Evolutionary conservation across 106 monocot genomes (phyloP).

Genomic region (Allium cepa): DNA sequence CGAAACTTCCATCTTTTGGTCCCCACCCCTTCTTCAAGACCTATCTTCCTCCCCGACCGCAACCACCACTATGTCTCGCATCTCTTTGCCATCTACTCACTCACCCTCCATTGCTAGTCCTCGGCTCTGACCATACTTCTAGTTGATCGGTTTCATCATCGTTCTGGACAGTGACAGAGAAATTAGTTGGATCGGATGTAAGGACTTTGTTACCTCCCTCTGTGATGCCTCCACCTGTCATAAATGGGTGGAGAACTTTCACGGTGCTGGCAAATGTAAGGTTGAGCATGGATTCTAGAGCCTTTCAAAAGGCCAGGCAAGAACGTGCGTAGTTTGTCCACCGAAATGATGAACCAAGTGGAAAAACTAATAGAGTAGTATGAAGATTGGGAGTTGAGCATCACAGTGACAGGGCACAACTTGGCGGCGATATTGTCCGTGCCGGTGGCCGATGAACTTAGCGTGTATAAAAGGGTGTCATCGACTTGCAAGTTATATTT

Average conservation of each 20-base stretch:
- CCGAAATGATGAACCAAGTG: constrained; percentile 32
- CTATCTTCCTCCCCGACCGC: constrained; percentile 31
- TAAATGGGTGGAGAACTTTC: constrained; percentile 74
- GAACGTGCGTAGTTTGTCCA: constrained; percentile 27
- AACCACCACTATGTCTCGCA: constrained; percentile 34
- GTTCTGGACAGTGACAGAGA: constrained; percentile 45
- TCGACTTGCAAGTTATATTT: constrained; percentile 12
- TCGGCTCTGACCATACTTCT: constrained; percentile 18
- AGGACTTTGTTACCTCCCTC: constrained; percentile 59
- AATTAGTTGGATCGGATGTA: constrained; percentile 45
- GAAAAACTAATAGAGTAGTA: constrained; percentile 28
- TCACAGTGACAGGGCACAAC: constrained; percentile 75
- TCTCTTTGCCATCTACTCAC: constrained; percentile 75
- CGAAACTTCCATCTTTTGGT: neutral
- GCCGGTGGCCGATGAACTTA: constrained; percentile 41
- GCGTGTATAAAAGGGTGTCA: neutral
- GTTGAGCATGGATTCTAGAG: constrained; percentile 65
- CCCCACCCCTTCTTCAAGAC: constrained; percentile 13
- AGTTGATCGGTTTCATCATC: constrained; percentile 67
- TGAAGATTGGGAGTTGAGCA: constrained; percentile 52
- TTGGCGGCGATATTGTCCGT: constrained; percentile 57
- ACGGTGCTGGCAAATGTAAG: constrained; percentile 29
- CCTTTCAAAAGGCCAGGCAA: constrained; percentile 47
- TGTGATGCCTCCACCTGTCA: constrained; percentile 65
- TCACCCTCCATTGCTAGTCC: constrained; percentile 33